These are phyloP conservation scores for Sphaerulina musiva DNA, from an alignment of 2,329 filamentous ascomycete genomes.

Conservation along the genomic window DNA sequence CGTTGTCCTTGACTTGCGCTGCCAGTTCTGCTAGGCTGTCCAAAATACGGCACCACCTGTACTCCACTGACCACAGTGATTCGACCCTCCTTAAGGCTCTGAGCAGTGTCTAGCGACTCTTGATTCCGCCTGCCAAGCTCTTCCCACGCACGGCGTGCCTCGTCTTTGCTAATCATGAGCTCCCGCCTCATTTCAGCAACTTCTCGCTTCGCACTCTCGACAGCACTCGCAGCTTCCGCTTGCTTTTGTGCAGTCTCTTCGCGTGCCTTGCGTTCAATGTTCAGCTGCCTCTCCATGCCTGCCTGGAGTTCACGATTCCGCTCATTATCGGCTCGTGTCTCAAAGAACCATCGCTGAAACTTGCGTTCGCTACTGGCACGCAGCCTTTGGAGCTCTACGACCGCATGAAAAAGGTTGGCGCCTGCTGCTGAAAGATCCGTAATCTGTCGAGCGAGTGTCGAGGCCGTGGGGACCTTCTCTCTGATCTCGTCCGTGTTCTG, in stretches of 20 bases:
- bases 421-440: constrained; percentile 95
- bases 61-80: constrained; percentile 88
- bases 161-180: constrained; percentile 88
- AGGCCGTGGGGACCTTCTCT: constrained; percentile 66
- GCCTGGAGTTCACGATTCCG: constrained; percentile 74
- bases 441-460: constrained; percentile 87
- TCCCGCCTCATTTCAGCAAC: constrained; percentile 90
- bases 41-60: constrained; percentile 69
- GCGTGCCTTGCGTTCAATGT: constrained; percentile 64
- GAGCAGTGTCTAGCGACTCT: constrained; percentile 80
- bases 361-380: constrained; percentile 94
- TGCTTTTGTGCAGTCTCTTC: constrained; percentile 53
- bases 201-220: constrained; percentile 29
- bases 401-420: constrained; percentile 93
- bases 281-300: constrained; percentile 68
- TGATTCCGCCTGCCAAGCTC: constrained; percentile 89
- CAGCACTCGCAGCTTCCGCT: constrained; percentile 24
- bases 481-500: constrained; percentile 82
- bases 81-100: constrained; percentile 77
- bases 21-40: constrained; percentile 30
- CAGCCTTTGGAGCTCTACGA: constrained; percentile 89
- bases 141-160: constrained; percentile 93
- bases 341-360: constrained; percentile 98
- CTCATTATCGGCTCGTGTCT: constrained; percentile 83
- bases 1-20: constrained; percentile 38